These are phyloP conservation scores for Monocercomonoides exilis DNA, from an alignment of 78 protist genomes.

Conservation along the genomic window DNA sequence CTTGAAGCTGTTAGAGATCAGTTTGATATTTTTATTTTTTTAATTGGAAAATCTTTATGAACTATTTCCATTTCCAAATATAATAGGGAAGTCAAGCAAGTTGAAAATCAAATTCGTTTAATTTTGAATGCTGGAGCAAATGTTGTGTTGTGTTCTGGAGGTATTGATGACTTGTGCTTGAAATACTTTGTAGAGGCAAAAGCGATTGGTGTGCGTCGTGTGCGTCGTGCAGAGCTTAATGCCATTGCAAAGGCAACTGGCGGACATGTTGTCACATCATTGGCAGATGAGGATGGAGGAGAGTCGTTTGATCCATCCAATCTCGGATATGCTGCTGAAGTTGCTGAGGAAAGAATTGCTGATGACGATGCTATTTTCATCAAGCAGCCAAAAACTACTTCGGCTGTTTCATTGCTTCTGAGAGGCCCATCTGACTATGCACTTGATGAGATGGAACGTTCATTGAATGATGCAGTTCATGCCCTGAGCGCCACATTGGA, in stretches of 20 bases:
- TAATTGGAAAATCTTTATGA: background rate
- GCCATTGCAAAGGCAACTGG: conserved; percentile 91
- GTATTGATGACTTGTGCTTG: conserved; percentile 85
- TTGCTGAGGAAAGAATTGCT: conserved; percentile 68
- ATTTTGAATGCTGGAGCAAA: conserved; percentile 93
- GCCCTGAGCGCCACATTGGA: conserved; percentile 85
- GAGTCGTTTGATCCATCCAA: conserved; percentile 69
- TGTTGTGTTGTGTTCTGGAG: conserved; percentile 90
- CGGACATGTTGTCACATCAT: conserved; percentile 41
- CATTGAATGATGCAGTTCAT: conserved; percentile 95
- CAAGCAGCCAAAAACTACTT: conserved; percentile 29
- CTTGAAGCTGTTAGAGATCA: conserved; percentile 68
- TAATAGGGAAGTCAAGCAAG: conserved; percentile 28
- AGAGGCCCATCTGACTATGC: conserved; percentile 85
- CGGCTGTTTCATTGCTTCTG: conserved; percentile 74
- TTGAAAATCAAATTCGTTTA: conserved; percentile 64
- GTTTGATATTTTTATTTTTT: background rate
- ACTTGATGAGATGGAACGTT: conserved; percentile 86
- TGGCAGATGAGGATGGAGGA: conserved; percentile 87
- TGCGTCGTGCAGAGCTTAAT: conserved; percentile 74
- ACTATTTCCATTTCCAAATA: background rate
- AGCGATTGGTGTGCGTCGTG: conserved; percentile 86
- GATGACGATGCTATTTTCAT: conserved; percentile 63
- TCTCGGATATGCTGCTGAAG: conserved; percentile 66
- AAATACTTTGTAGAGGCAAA: conserved; percentile 89